phyloP scores from a whole-genome alignment of 2,329 filamentous ascomycete species.

The Fusarium dimerum region DNA sequence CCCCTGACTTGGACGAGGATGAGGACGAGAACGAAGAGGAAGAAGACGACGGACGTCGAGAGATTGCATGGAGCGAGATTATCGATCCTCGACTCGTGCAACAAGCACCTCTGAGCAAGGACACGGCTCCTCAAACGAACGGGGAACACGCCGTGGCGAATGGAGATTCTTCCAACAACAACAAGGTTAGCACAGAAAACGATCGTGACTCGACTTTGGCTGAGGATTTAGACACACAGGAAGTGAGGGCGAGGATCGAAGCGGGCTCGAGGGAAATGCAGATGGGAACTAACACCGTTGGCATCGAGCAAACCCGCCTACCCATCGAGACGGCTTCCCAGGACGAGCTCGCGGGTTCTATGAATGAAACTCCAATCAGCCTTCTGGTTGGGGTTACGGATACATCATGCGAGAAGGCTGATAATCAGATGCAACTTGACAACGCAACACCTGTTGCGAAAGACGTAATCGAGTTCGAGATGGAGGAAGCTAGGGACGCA shows the following conservation, averaged over 20 bases:
- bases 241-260: slow-evolving; percentile 30
- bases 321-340: slow-evolving; percentile 31
- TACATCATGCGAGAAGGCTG: slow-evolving; percentile 14
- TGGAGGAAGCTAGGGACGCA: neutral
- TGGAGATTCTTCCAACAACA: slow-evolving; percentile 12
- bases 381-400: slow-evolving; percentile 24
- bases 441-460: slow-evolving; percentile 14
- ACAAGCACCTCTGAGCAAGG: slow-evolving; percentile 28
- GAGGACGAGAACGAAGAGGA: slow-evolving; percentile 55
- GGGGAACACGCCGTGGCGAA: slow-evolving; percentile 11
- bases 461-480: neutral
- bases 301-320: slow-evolving; percentile 28
- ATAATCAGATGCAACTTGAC: slow-evolving; percentile 22
- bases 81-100: slow-evolving; percentile 68
- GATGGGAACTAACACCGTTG: slow-evolving; percentile 12
- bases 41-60: slow-evolving; percentile 63
- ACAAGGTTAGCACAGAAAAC: slow-evolving; percentile 29
- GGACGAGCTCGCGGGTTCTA: slow-evolving; percentile 19
- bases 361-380: slow-evolving; percentile 24
- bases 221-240: slow-evolving; percentile 31
- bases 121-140: slow-evolving; percentile 25
- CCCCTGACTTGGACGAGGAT: slow-evolving; percentile 63
- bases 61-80: slow-evolving; percentile 62
- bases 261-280: slow-evolving; percentile 21
- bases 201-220: slow-evolving; percentile 21